Conservation (phyloP, 192 early-diverging fungal genomes). For the Backusella morwellensis region DNA sequence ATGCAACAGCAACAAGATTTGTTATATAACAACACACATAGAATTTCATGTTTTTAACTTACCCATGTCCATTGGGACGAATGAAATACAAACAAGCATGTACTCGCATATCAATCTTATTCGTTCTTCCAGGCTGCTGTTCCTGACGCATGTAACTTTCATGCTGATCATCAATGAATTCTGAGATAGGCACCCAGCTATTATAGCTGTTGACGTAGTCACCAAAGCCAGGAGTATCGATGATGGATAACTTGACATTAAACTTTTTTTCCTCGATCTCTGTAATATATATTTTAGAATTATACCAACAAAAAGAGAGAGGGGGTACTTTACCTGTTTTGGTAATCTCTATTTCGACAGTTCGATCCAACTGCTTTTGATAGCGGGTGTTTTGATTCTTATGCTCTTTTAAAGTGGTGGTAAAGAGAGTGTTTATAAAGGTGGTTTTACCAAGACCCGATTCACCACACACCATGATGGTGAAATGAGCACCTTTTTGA, state of each 20-base stretch:
- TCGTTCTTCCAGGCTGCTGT: constrained; percentile 77
- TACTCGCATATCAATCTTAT: constrained; percentile 89
- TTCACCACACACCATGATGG: constrained; percentile 94
- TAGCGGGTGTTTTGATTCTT: constrained; percentile 54
- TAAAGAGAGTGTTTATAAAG: constrained; percentile 97
- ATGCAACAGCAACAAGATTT: not conserved
- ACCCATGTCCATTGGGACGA: constrained; percentile 91
- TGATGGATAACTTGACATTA: constrained; percentile 86
- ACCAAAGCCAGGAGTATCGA: constrained; percentile 97
- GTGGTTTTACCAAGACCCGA: constrained; percentile 96
- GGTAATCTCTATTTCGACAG: constrained; percentile 97
- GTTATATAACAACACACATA: no score
- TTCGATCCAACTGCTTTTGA: constrained; percentile 90
- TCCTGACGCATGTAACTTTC: constrained; percentile 92
- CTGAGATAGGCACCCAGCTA: constrained; percentile 93
- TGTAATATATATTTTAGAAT: constrained; percentile 16
- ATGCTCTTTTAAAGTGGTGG: constrained; percentile 55
- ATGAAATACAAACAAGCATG: constrained; percentile 98
- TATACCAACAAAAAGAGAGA: not conserved
- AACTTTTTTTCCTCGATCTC: constrained; percentile 96
- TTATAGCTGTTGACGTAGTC: constrained; percentile 96
- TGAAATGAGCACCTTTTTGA: constrained; percentile 92
- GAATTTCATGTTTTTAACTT: constrained; percentile 20
- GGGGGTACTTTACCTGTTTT: constrained; percentile 69
- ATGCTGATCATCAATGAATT: constrained; percentile 94